Base-by-base conservation (phyloP, 805 yeast genomes). In the Wickerhamomyces ciferrii region DNA sequence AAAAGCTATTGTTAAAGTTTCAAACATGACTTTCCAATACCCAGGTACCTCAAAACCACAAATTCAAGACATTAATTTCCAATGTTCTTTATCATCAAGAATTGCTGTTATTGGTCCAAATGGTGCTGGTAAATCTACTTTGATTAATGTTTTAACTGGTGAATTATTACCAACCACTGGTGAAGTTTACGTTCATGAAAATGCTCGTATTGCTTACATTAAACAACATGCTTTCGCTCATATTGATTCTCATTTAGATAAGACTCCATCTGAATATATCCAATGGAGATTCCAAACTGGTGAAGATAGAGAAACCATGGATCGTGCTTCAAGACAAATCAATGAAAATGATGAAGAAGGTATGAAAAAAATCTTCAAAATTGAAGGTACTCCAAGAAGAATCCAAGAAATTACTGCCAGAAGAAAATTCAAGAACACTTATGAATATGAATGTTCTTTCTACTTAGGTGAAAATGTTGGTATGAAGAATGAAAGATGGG, bases 261-360 rank as follows among this genome's bases (percentile, higher is more conserved):
- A 87, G 84, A 94, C 99, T 69, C 99, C 99, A 70, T 90, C 97
- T 67, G 99, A 94, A 82, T 94, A 94, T 81, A 94, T 94, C 66
- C 99, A 94, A 81, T 94, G 99, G 99, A 94, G 99, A 86, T 94
- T 92, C 97, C 99, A 94, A 82, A 94, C 99, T 71, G 99, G 99
- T 91, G 99, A 94, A 82, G 99, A 94, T 78, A 90, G 99, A 81
- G 99, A 94, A 83, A 94, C 99, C 77, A 94, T 94, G 99, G 99
- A 94, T 83, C 88, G 98, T 81, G 99, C 98, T 72, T 89, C 95
- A 75, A 89, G 99, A 83, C 92, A 85, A 74, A 90, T 94, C 73
- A 90, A 87, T 70, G 99, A 94, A 80, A 76, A 80, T 64, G 99
- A 94, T 78, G 97, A 91, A 81, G 81, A 84, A 75, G 88, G 95